Evolutionary conservation across 2,329 filamentous ascomycete species (phyloP), one percentile per base, ranked within the genome.

Genomic region (Lasiodiplodia sp.): DNA sequence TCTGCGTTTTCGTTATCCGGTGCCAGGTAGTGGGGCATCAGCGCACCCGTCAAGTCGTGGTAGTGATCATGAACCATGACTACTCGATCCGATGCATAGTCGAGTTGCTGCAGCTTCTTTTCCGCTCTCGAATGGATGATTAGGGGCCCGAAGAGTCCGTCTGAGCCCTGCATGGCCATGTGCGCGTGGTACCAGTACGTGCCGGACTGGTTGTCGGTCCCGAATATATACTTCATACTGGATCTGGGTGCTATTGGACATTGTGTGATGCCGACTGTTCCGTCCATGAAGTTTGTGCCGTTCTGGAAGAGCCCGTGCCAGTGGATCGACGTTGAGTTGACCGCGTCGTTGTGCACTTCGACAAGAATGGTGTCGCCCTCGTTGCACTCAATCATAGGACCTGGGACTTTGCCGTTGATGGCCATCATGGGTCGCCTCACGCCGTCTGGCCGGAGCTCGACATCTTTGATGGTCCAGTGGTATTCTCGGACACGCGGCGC

Each of bases 111-210:
- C 37, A 80, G 49, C 18, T 71, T 78, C 12, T 85, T 83, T 66
- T 86, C 78, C 58, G 84, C 80, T 47, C 78, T 75, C 25, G 44
- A 83, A 62, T 91, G 87, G 18, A 92, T 82, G 65, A 92, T 86
- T 23, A 92, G 78, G 0, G 90, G 85, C 0, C 86, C 89, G 28
- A 89, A 84, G 3, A 92, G 82, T 8, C 91, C 90, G 75, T 93
- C 91, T 1, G 90, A 89, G 70, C 92, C 92, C 75, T 92, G 90
- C 31, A 86, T 88, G 70, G 84, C 83, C 25, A 85, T 85, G 74
- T 93, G 91, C 2, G 88, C 91, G 76, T 93, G 91, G 72, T 94
- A 94, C 92, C 91, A 94, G 78, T 93, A 94, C 0, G 91, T 92
- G 31, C 91, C 92, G 0, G 89, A 62, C 31, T 70, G 69, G 85